Evolutionary conservation across 148 eudicot genomes (phyloP).

Genomic region (Hydrangea macrophylla): DNA sequence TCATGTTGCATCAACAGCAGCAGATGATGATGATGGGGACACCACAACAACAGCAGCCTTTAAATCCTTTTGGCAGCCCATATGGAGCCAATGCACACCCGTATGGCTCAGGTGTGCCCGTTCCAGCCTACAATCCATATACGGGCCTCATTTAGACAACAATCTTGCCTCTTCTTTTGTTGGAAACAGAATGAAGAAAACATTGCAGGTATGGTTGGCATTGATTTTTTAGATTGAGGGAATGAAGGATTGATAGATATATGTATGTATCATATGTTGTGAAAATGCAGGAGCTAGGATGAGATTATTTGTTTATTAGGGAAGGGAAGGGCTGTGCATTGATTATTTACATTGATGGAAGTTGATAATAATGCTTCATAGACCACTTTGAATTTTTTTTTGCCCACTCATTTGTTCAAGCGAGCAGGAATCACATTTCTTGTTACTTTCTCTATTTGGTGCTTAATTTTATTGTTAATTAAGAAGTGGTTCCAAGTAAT

Average conservation of each 20-base stretch:
- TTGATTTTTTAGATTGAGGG: not conserved
- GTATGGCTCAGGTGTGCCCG: constrained; percentile 59
- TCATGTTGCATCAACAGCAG: constrained; percentile 58
- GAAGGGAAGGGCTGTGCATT: constrained; percentile 5
- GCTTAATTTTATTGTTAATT: no score
- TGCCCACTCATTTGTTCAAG: constrained; percentile 11
- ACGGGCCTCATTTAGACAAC: constrained; percentile 46
- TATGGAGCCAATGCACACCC: constrained; percentile 45
- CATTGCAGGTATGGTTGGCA: not conserved
- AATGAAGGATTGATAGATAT: not conserved
- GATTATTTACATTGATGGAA: not conserved
- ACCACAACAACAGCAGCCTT: constrained; percentile 40
- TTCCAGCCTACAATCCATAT: constrained; percentile 68
- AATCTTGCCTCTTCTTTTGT: not conserved
- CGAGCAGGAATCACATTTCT: constrained; percentile 10
- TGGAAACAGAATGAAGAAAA: constrained; percentile 5
- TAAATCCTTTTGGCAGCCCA: constrained; percentile 61
- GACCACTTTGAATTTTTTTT: constrained; percentile 5
- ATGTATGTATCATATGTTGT: constrained; percentile 38
- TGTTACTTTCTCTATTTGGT: not conserved
- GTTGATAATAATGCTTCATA: constrained; percentile 3
- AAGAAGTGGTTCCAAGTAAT: no score
- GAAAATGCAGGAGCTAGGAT: constrained; percentile 27
- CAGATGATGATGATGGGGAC: constrained; percentile 56
- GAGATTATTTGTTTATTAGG: constrained; percentile 23